Base-by-base conservation (phyloP, 257 asterid genomes). In the Solanum phureja region DNA sequence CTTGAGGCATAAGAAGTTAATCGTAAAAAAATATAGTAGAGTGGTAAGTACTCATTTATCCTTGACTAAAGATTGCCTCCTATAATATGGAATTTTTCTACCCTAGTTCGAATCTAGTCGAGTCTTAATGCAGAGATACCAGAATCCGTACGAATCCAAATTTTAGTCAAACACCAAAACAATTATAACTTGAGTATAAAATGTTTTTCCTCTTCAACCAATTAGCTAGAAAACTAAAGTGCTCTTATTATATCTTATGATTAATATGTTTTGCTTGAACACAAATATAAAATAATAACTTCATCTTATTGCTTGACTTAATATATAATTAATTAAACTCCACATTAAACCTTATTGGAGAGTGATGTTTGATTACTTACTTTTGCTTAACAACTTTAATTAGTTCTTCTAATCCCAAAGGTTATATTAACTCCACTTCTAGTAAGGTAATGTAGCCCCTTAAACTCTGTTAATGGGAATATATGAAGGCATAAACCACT, bases 31-130 rank as follows among this genome's bases (percentile, higher is more conserved):
- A 1, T 58, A 19, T 21, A 56, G 0, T 19, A 0, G 8, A 3
- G 1, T 19, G 5, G 0, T 58, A 19, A 19, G 5, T 56, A 7
- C 0, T 3, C 1, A 6, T 49, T 7, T 0, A 6, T 18, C 0
- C 64, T 56, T 3, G 3, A 56, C 24, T 0, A 56, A 56, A 56
- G 9, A 21, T 6, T 21, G 0, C 0, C 11, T 19, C 10, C 8
- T 52, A 49, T 12, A 2, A 5, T 68, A 0, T 68, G 5, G 0
- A 0, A 62, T 62, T 9, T 62, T 60, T 21, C 0, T 9, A 9
- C 2, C 1, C 5, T 1, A 46, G n/a, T 11, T n/a, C 1, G 4
- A 2, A 44, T 44, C 6, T 44, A 44, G 0, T 44, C 52, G 6
- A 44, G 52, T 44, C 52, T 44, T 0, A 42, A 42, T 11, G 0